Evolutionary conservation across 2,329 filamentous ascomycete genomes (phyloP), one percentile per base, ranked within the genome.

Genomic region (Cladosporium cucumerinum): DNA sequence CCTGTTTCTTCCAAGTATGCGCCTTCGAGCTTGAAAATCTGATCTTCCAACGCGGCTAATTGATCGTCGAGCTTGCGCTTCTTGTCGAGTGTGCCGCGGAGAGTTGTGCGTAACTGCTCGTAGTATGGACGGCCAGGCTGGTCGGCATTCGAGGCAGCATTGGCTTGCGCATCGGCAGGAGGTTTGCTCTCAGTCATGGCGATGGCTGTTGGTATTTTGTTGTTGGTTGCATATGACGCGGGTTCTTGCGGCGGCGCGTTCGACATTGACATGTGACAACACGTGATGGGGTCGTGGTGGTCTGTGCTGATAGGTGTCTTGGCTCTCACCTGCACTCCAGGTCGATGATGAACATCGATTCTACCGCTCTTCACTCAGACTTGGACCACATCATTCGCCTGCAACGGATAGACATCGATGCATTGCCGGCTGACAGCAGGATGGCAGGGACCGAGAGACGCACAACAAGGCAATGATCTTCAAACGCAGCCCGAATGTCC

Each of bases 1-100:
- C 88, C 89, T 5, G 93, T 96, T 73, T 92, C 92, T 77, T 98
- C 94, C 60, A 99, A 87, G 77, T 99, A 99, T 21, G 89, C 85
- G 65, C 89, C 87, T 78, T 99, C 95, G 73, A 92, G 89, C 69
- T 89, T 87, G 75, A 86, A 88, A 72, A 99, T 98, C 69, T 86
- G 85, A 58, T 96, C 91, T 81, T 99, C 95, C 65, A 88, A 78
- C 16, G 68, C 67, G 10, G 74, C 71, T 18, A 77, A 66, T 57
- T 75, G 71, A 25, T 77, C 85, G 71, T 90, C 87, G 61, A 91
- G 81, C 21, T 84, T 71, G 30, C 86, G 82, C 74, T 89, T 89
- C 78, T 87, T 88, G 60, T 86, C 81, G 10, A 93, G 78, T 2
- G 89, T 86, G 64, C 88, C 85, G 67, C 88, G 85, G 3, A 92